Base-by-base conservation (phyloP, 441 rosid genomes). In the Adansonia rubrostipa region DNA sequence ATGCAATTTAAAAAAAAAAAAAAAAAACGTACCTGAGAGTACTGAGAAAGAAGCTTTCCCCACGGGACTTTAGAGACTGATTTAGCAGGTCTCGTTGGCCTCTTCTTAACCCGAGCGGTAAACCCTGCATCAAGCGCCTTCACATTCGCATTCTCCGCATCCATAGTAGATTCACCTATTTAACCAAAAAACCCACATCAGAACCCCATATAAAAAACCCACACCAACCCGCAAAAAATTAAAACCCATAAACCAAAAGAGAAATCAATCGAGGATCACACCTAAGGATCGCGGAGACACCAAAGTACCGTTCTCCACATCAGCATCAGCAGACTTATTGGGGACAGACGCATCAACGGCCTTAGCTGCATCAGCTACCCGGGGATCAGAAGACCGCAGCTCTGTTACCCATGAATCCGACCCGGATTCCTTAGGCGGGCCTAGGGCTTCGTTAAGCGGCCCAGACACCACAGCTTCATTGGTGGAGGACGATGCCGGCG, bases 31-130 rank as follows among this genome's bases (percentile, higher is more conserved):
- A 90, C 99, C 97, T 89, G 90, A 63, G 93, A 77, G 78, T 86
- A 91, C 92, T 95, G 97, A 3, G 98, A 95, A 79, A 97, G 93
- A 80, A 97, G 90, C 86, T 89, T 92, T 44, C 91, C 99, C 98
- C 98, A 97, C 17, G 97, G 93, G 81, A 80, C 83, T 80, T 87
- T 90, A 19, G 88, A 81, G 76, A 76, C 84, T 65, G 78, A 78
- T 77, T 87, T 92, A 9, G 74, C 80, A 20, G 88, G 53, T 82
- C 90, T 90, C 1, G 82, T 40, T 1, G 83, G 72, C 50, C 88
- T 85, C 83, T 90, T 94, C 92, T 91, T 94, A 40, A 71, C 72
- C 70, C 88, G 84, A 6, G 80, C 78, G 10, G 73, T 77, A 40
- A 68, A 69, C 64, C 70, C 82, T 36, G 62, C 76, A 51, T 77